Evolutionary conservation across 352 stramenopile species (phyloP).

Genomic region (Phytophthora palmivora): DNA sequence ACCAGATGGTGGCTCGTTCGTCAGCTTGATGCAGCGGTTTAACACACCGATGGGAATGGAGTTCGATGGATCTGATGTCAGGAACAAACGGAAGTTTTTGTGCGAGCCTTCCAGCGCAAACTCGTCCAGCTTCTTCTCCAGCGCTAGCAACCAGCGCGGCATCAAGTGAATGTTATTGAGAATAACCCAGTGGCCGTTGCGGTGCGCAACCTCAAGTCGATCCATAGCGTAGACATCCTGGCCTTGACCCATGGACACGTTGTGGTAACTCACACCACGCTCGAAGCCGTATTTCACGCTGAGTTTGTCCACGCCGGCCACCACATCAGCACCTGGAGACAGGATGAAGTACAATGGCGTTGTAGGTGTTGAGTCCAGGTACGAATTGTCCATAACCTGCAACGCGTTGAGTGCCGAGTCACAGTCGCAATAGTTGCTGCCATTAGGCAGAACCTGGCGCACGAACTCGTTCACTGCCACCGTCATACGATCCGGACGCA

Average conservation of each 20-base stretch:
- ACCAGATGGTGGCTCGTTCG: constrained; percentile 95
- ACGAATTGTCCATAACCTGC: constrained; percentile 96
- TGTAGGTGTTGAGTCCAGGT: constrained; percentile 94
- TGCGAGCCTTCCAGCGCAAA: constrained; percentile 94
- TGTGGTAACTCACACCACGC: constrained; percentile 96
- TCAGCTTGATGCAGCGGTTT: constrained; percentile 97
- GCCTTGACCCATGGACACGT: constrained; percentile 98
- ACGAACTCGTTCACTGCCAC: constrained; percentile 96
- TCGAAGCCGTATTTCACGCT: constrained; percentile 96
- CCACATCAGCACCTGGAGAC: constrained; percentile 95
- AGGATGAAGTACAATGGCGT: constrained; percentile 98
- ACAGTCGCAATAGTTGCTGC: constrained; percentile 95
- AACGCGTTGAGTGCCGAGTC: constrained; percentile 96
- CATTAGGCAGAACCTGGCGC: constrained; percentile 92
- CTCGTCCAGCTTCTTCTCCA: constrained; percentile 98
- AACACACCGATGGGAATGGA: constrained; percentile 96
- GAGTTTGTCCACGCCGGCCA: constrained; percentile 95
- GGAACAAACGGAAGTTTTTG: constrained; percentile 95
- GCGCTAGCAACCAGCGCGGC: constrained; percentile 94
- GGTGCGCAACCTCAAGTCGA: constrained; percentile 94
- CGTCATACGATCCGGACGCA: constrained; percentile 95
- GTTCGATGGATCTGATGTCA: constrained; percentile 94
- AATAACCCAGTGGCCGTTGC: constrained; percentile 98
- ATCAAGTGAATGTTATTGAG: constrained; percentile 99
- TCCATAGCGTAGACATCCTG: constrained; percentile 96